Evolutionary conservation across 2,329 filamentous ascomycete species (phyloP).

Genomic region (Grosmannia serpens): DNA sequence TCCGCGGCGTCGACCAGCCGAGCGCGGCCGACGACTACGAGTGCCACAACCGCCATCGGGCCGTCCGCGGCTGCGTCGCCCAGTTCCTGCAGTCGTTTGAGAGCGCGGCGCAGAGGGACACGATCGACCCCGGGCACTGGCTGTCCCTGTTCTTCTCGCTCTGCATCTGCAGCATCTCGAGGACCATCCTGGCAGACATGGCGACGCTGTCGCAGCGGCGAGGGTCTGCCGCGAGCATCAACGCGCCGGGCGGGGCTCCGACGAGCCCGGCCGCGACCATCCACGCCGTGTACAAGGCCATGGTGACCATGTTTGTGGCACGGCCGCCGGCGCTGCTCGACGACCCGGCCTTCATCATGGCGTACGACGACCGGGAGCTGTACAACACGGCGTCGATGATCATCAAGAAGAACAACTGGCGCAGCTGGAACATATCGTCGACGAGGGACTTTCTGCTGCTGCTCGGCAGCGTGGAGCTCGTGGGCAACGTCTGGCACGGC

Average conservation of each 20-base stretch:
- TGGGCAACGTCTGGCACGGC: conserved; percentile 26
- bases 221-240: not conserved
- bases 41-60: conserved; percentile 32
- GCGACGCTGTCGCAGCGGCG: conserved; percentile 19
- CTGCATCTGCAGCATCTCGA: conserved; percentile 46
- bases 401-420: conserved; percentile 37
- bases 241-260: not conserved
- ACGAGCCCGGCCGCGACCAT: conserved; percentile 16
- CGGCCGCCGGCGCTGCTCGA: conserved; percentile 34
- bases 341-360: conserved; percentile 26
- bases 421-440: conserved; percentile 30
- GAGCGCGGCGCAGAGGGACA: conserved; percentile 24
- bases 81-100: conserved; percentile 44
- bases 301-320: conserved; percentile 36
- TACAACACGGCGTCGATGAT: conserved; percentile 31
- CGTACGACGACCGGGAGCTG: conserved; percentile 33
- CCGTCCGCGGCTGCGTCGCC: conserved; percentile 37
- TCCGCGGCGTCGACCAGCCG: conserved; percentile 18
- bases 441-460: conserved; percentile 37
- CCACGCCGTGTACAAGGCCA: conserved; percentile 37
- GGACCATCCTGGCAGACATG: conserved; percentile 39
- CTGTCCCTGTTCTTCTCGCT: conserved; percentile 41
- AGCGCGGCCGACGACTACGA: conserved; percentile 30
- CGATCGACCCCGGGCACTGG: conserved; percentile 32
- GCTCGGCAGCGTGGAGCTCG: conserved; percentile 32